Evolutionary conservation across 139 green algal species (phyloP), one percentile per base, ranked within the genome.

Genomic region (Eudorina sp.): DNA sequence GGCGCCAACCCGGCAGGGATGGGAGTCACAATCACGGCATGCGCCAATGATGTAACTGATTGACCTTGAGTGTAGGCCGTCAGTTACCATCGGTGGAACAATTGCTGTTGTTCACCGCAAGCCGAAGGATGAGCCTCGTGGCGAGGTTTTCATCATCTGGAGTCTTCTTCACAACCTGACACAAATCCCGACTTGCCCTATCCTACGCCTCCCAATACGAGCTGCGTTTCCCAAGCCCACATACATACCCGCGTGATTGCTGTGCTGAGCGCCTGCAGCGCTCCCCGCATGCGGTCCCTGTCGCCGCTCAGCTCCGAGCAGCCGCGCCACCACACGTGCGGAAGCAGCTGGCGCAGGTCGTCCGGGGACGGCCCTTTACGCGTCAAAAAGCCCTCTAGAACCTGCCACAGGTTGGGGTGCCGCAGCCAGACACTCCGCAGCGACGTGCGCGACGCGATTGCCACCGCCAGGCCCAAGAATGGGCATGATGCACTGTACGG

Each of bases 351-450:
- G 45, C 88, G 81, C 13, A 98, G 86, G 84, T 98, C 96, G 11
- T 95, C 86, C 2, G 84, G 51, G 62, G 92, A 96, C 40, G 94
- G 93, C 9, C 89, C 82, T 84, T 97, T 98, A 73, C 90, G 89
- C 29, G 90, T 91, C 62, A 98, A 88, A 27, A 97, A 91, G 21
- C 83, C 85, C 84, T 98, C 96, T 68, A 97, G 27, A 48, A 90
- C 53, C 18, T 64, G 1, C 21, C 51, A 70, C 14, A 91, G 81
- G 53, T 91, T 62, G 0, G 60, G 79, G n/a, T 86, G 58, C 4
- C 46, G n/a, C 46, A 88, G 53, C 88, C 85, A 88, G 55, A 75
- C 48, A 3, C n/a, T 29, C 40, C 80, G 68, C 48, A 91, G 19
- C 9, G 27, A 4, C 4, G 43, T 43, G 1, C 79, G 80, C 19